Evolutionary conservation across 2,329 filamentous ascomycete species (phyloP).

Genomic region (Pyrenophora tritici-repentis): DNA sequence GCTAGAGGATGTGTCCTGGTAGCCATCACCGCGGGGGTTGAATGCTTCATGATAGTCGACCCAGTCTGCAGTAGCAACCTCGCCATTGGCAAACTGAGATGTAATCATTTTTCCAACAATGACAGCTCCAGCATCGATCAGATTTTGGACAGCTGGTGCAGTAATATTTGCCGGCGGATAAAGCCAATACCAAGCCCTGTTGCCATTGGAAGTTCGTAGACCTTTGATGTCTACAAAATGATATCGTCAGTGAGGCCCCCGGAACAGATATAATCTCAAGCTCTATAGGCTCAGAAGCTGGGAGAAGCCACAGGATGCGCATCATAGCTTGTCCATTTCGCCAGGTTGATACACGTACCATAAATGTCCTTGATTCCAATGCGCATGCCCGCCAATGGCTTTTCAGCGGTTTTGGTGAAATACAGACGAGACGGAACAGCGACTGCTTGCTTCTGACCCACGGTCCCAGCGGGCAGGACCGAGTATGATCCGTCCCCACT

Average conservation of each 20-base stretch:
- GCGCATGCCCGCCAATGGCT: constrained; percentile 65
- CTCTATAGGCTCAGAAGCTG: background rate
- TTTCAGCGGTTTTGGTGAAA: constrained; percentile 54
- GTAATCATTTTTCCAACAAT: constrained; percentile 55
- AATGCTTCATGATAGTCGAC: constrained; percentile 52
- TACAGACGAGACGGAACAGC: constrained; percentile 61
- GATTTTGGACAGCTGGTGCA: constrained; percentile 57
- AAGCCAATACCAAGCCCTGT: constrained; percentile 62
- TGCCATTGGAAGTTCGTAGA: constrained; percentile 61
- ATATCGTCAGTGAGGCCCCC: constrained; percentile 54
- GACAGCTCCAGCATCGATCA: constrained; percentile 65
- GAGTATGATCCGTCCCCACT: constrained; percentile 49
- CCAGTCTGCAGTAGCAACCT: constrained; percentile 58
- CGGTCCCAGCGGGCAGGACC: constrained; percentile 46
- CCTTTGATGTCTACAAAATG: constrained; percentile 56
- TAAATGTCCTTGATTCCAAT: constrained; percentile 68
- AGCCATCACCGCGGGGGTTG: constrained; percentile 53
- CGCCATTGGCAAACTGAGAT: constrained; percentile 53
- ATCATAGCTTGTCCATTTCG: no score
- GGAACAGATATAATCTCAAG: no score
- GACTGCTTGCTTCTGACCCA: constrained; percentile 47
- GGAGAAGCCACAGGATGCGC: no score
- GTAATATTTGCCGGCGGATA: constrained; percentile 55
- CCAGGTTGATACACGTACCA: constrained; percentile 22
- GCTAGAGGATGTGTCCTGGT: constrained; percentile 54